These are phyloP conservation scores for Lipomyces yarrowii DNA, from an alignment of 1,139 yeast species.

Conservation along the genomic window DNA sequence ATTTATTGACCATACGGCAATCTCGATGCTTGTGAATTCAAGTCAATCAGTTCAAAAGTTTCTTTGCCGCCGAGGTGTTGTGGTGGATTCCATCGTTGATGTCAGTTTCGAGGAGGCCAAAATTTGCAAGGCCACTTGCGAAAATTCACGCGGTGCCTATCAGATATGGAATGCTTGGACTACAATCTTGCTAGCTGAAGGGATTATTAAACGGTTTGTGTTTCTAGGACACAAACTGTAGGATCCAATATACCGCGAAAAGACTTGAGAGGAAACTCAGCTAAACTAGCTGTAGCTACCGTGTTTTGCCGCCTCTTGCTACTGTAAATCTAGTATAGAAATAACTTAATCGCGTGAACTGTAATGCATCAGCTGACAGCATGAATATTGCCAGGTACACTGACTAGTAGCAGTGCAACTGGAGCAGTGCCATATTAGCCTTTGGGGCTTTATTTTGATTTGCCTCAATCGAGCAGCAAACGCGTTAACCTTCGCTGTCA, in stretches of 20 bases:
- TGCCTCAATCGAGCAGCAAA: too few relatives aligned
- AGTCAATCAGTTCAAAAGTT: background rate
- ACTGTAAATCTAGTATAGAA: background rate
- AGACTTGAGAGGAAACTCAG: background rate
- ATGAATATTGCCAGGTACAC: too few relatives aligned
- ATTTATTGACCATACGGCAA: background rate
- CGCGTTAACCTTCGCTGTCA: too few relatives aligned
- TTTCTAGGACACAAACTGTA: background rate
- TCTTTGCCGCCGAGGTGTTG: background rate
- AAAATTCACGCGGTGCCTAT: background rate
- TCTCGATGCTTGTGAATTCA: background rate
- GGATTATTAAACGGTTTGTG: background rate
- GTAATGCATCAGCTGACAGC: too few relatives aligned
- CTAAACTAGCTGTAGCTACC: background rate
- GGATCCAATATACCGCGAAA: background rate
- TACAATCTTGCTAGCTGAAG: background rate
- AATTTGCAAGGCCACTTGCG: background rate
- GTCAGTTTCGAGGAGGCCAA: conserved; percentile 4
- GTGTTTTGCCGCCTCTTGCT: background rate
- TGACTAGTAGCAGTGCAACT: too few relatives aligned
- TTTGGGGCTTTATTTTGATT: too few relatives aligned
- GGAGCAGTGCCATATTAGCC: too few relatives aligned
- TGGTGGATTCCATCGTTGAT: background rate
- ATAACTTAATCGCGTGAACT: background rate
- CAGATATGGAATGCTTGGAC: conserved; percentile 6